phyloP scores from a whole-genome alignment of 768 basidiomycete species.

The Rhizopogon rudus region DNA sequence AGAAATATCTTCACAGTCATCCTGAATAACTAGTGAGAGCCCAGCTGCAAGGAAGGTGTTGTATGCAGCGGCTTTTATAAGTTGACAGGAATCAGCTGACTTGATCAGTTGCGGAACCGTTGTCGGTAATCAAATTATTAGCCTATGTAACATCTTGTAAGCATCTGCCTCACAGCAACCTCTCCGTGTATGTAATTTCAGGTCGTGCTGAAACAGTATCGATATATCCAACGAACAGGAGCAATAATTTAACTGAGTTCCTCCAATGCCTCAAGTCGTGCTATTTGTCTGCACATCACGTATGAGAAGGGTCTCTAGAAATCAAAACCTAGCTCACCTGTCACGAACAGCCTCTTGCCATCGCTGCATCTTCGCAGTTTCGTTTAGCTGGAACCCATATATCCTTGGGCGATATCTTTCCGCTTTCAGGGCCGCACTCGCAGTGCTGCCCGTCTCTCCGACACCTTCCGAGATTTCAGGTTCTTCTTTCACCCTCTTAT shows the following conservation, averaged over 20 bases:
- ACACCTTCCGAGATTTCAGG: slow-evolving; percentile 46
- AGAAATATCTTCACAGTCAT: slow-evolving; percentile 1
- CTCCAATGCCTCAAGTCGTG: slow-evolving; percentile 44
- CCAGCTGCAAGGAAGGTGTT: background rate
- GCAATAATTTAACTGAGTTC: slow-evolving; percentile 10
- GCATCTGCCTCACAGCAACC: background rate
- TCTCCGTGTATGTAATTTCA: slow-evolving; percentile 2
- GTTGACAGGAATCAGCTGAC: background rate
- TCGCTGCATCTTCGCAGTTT: slow-evolving; percentile 86
- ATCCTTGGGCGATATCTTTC: slow-evolving; percentile 91
- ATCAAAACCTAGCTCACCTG: slow-evolving; percentile 37
- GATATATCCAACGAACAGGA: background rate
- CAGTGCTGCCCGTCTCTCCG: slow-evolving; percentile 71
- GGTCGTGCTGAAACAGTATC: too few species aligned
- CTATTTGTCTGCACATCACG: slow-evolving; percentile 36
- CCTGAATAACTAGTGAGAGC: background rate
- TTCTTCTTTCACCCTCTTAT: slow-evolving; percentile 52
- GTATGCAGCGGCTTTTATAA: background rate
- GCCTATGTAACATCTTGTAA: too few species aligned
- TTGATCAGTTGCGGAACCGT: too few species aligned
- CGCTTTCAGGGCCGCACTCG: slow-evolving; percentile 79
- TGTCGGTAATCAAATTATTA: too few species aligned
- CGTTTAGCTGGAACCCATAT: slow-evolving; percentile 95
- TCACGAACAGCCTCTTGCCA: slow-evolving; percentile 96
- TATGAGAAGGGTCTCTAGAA: slow-evolving; percentile 3